Evolutionary conservation across 2,329 filamentous ascomycete genomes (phyloP).

Genomic region (Dichotomopilus funicola): DNA sequence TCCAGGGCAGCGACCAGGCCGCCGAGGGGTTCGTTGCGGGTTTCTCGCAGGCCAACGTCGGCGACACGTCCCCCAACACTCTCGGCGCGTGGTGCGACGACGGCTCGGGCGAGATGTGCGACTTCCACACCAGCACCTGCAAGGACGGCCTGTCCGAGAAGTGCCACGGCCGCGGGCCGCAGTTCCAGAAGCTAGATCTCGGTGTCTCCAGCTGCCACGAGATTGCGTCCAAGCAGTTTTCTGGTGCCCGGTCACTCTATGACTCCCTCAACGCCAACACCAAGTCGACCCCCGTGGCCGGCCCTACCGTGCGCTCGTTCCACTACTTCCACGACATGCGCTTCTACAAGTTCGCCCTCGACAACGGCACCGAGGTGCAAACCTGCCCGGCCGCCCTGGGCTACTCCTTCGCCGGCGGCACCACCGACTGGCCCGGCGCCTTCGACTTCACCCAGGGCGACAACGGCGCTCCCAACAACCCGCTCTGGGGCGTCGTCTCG

Average conservation of each 20-base stretch:
- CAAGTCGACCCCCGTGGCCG: slow-evolving; percentile 46
- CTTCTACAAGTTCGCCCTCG: slow-evolving; percentile 63
- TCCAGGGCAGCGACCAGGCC: slow-evolving; percentile 46
- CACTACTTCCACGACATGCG: slow-evolving; percentile 77
- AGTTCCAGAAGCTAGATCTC: slow-evolving; percentile 58
- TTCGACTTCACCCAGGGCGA: slow-evolving; percentile 88
- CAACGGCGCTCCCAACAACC: slow-evolving; percentile 64
- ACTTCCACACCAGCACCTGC: slow-evolving; percentile 74
- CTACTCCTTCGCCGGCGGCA: slow-evolving; percentile 85
- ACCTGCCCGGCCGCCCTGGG: slow-evolving; percentile 84
- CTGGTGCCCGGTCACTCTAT: slow-evolving; percentile 48
- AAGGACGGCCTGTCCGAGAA: slow-evolving; percentile 55
- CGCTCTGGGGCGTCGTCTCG: slow-evolving; percentile 71
- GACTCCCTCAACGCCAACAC: slow-evolving; percentile 44
- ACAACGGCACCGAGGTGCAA: slow-evolving; percentile 61
- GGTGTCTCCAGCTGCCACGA: slow-evolving; percentile 71
- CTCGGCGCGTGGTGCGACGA: slow-evolving; percentile 83
- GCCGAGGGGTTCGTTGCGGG: slow-evolving; percentile 71
- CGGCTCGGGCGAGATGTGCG: slow-evolving; percentile 62
- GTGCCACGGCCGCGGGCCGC: slow-evolving; percentile 66
- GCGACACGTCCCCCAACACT: slow-evolving; percentile 80
- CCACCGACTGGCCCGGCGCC: slow-evolving; percentile 77
- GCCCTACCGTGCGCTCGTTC: slow-evolving; percentile 65
- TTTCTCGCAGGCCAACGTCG: slow-evolving; percentile 86
- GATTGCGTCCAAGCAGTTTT: slow-evolving; percentile 62